Percentiles rank a stretch among this genome's conserved stretches.
These are phyloP conservation scores for Quercus parvula DNA, from an alignment of 306 rosid species.

Conservation along the genomic window DNA sequence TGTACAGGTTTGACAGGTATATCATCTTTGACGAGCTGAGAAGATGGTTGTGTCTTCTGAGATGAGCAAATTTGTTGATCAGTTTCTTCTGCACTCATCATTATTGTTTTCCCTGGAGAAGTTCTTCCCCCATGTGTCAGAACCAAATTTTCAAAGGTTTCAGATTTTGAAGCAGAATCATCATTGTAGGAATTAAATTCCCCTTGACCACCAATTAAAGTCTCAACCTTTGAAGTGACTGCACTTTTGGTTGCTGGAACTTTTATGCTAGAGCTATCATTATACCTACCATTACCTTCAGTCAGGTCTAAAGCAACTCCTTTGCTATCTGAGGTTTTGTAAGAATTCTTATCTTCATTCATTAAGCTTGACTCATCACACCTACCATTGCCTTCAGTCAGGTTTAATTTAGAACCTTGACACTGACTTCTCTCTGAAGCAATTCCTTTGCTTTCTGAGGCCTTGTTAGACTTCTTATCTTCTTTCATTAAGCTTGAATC, in stretches of 20 bases:
- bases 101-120: conserved; percentile 22
- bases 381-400: conserved; percentile 28
- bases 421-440: not conserved
- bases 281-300: conserved; percentile 33
- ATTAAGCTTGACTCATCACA: conserved; percentile 35
- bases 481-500: conserved; percentile 34
- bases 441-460: not conserved
- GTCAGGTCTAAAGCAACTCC: not conserved
- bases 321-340: not conserved
- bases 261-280: conserved; percentile 28
- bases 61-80: conserved; percentile 30
- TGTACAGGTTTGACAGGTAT: conserved; percentile 22
- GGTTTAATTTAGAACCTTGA: conserved; percentile 4
- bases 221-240: conserved; percentile 33
- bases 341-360: conserved; percentile 10
- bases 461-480: not conserved
- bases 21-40: conserved; percentile 25
- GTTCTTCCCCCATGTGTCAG: conserved; percentile 22
- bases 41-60: conserved; percentile 32
- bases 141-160: conserved; percentile 29
- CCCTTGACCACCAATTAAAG: conserved; percentile 30
- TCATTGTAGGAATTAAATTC: conserved; percentile 32
- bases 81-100: conserved; percentile 26
- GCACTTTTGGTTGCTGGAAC: conserved; percentile 37
- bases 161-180: conserved; percentile 29